phyloP scores from a whole-genome alignment of 2,329 filamentous ascomycete genomes.

The Mollisiaceae sp. region DNA sequence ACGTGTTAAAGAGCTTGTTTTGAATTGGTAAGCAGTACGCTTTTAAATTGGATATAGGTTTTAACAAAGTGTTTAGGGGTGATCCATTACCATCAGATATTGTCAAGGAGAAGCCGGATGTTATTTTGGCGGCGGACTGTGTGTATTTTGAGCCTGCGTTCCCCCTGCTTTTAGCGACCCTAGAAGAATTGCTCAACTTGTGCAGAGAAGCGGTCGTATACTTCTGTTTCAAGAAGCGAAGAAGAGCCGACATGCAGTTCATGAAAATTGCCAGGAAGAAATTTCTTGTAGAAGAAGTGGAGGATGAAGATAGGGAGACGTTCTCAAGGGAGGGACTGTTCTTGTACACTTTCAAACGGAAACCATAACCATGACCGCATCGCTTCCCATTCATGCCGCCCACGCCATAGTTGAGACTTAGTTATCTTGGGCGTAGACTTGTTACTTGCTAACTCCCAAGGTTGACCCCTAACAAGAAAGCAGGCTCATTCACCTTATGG shows the following conservation, averaged over 20 bases:
- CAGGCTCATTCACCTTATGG: slow-evolving; percentile 45
- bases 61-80: slow-evolving; percentile 53
- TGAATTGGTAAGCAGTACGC: slow-evolving; percentile 73
- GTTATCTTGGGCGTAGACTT: background rate
- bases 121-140: slow-evolving; percentile 94
- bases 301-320: slow-evolving; percentile 62
- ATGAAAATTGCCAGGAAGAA: slow-evolving; percentile 72
- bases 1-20: slow-evolving; percentile 68
- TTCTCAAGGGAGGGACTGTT: slow-evolving; percentile 65
- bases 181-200: slow-evolving; percentile 74
- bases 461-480: slow-evolving; percentile 45
- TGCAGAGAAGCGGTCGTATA: slow-evolving; percentile 68
- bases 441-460: slow-evolving; percentile 32
- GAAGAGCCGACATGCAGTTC: slow-evolving; percentile 79
- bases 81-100: slow-evolving; percentile 61
- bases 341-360: slow-evolving; percentile 58
- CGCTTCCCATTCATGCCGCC: too few relatives aligned
- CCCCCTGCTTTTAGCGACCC: slow-evolving; percentile 79
- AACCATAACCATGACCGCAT: background rate
- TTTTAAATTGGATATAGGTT: slow-evolving; percentile 2
- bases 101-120: slow-evolving; percentile 66
- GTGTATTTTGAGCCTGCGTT: slow-evolving; percentile 98
- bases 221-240: slow-evolving; percentile 95
- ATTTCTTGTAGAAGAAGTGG: slow-evolving; percentile 66
- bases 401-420: background rate